phyloP scores from a whole-genome alignment of 75 land plant genomes.

The Azolla pinnata region DNA sequence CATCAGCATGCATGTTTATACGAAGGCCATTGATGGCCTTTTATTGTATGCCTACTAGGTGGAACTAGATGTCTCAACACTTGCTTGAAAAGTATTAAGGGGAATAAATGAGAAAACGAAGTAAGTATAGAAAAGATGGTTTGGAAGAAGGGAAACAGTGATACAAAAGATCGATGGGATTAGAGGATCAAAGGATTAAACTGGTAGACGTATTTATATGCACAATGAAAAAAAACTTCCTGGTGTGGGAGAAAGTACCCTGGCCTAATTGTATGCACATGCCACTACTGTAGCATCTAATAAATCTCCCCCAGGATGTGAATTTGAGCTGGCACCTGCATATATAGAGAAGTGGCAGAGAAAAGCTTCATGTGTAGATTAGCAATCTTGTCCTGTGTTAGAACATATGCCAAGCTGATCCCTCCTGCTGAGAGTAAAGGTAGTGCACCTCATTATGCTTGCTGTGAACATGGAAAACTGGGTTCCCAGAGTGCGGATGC shows the following conservation, averaged over 20 bases:
- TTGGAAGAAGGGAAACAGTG: too few relatives aligned
- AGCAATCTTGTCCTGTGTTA: neutral
- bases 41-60: too few relatives aligned
- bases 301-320: neutral
- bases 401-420: neutral
- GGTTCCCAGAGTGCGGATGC: conserved; percentile 1
- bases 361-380: neutral
- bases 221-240: neutral
- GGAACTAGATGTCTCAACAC: too few relatives aligned
- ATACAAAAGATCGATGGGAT: too few relatives aligned
- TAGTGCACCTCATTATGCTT: conserved; percentile 12
- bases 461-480: conserved; percentile 6
- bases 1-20: too few relatives aligned
- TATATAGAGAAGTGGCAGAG: neutral
- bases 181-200: too few relatives aligned
- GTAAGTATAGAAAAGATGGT: too few relatives aligned
- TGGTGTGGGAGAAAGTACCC: neutral
- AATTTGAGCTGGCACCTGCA: neutral
- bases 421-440: conserved; percentile 3
- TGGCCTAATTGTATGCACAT: neutral
- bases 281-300: neutral
- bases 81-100: too few relatives aligned
- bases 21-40: too few relatives aligned
- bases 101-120: too few relatives aligned
- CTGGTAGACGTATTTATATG: neutral